Evolutionary conservation across 2,329 filamentous ascomycete genomes (phyloP), one percentile per base, ranked within the genome.

Genomic region (Cadophora sp.): DNA sequence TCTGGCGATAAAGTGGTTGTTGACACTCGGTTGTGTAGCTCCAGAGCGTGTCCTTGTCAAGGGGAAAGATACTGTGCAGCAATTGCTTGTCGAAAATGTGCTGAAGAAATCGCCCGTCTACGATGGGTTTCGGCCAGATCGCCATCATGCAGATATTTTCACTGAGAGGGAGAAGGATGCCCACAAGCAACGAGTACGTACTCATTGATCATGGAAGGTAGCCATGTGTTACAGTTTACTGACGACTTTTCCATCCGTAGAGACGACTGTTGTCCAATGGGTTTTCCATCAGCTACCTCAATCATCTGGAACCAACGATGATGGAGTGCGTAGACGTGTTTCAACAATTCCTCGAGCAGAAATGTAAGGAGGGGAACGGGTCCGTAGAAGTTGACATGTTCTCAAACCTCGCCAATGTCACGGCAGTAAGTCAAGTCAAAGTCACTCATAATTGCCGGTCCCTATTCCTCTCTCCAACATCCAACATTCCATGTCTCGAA

Each of bases 261-360:
- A 63, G 71, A 46, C 66, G 71, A 46, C 50, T 70, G 4, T 46
- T 73, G 6, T 71, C 71, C 1, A 66, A 67, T 31, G 71, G 68
- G 1, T 73, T 73, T 26, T 70, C 71, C 1, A 73, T 73, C 24
- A 66, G 60, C 34, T 73, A 68, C 43, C 53, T 73, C 34, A 73
- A 73, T 55, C 63, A 62, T 19, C 34, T 73, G n/a, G 71, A 72
- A 34, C 67, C 71, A 8, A 27, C 66, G 4, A 71, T 71, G 69
- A 64, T 69, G 24, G 67, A 68, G 9, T 73, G 71, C 59, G n/a
- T 70, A 1, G 37, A 67, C 22, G 65, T 64, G 1, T 70, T 72
- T 26, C 62, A 59, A 31, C 50, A 65, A n/a, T 43, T 62, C 19
- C 60, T 73, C 4, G 65, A 68, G 8, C n/a, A 16, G 11, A 56